Evolutionary conservation across 805 yeast species (phyloP).

Genomic region (Cyberlindnera mrakii): DNA sequence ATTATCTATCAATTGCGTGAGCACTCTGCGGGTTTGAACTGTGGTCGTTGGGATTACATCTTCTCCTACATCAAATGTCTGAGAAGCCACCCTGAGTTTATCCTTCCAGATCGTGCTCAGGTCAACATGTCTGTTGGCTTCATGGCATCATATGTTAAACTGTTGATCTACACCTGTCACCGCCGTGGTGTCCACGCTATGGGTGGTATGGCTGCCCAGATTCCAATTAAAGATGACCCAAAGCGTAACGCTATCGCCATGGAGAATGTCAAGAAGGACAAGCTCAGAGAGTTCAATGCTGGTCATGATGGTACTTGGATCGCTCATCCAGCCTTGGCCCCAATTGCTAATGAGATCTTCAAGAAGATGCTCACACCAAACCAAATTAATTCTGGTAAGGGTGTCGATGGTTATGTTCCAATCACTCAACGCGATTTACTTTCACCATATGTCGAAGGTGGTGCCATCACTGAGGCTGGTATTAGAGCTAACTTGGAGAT

Average conservation of each 20-base stretch:
- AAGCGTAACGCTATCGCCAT: conserved; percentile 60
- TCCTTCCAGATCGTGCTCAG: conserved; percentile 73
- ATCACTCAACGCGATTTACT: conserved; percentile 38
- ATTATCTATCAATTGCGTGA: conserved; percentile 70
- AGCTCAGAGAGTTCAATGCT: conserved; percentile 66
- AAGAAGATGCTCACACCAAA: conserved; percentile 80
- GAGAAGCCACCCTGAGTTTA: conserved; percentile 59
- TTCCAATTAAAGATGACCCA: conserved; percentile 70
- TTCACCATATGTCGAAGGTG: conserved; percentile 40
- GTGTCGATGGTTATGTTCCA: conserved; percentile 34
- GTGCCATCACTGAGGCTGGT: conserved; percentile 63
- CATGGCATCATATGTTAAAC: conserved; percentile 71
- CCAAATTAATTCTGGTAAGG: conserved; percentile 44
- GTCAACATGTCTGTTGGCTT: conserved; percentile 80
- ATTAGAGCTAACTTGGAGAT: conserved; percentile 66
- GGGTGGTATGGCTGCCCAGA: conserved; percentile 91
- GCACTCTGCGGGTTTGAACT: conserved; percentile 75
- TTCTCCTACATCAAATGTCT: conserved; percentile 73
- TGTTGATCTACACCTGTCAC: conserved; percentile 69
- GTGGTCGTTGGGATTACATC: conserved; percentile 89
- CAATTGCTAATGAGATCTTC: conserved; percentile 67
- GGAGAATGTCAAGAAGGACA: conserved; percentile 69
- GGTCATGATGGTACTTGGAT: conserved; percentile 92
- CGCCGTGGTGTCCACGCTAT: conserved; percentile 77
- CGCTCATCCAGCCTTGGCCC: conserved; percentile 79